Evolutionary conservation across 2,329 filamentous ascomycete genomes (phyloP).

Genomic region (Zymoseptoria ardabiliae): DNA sequence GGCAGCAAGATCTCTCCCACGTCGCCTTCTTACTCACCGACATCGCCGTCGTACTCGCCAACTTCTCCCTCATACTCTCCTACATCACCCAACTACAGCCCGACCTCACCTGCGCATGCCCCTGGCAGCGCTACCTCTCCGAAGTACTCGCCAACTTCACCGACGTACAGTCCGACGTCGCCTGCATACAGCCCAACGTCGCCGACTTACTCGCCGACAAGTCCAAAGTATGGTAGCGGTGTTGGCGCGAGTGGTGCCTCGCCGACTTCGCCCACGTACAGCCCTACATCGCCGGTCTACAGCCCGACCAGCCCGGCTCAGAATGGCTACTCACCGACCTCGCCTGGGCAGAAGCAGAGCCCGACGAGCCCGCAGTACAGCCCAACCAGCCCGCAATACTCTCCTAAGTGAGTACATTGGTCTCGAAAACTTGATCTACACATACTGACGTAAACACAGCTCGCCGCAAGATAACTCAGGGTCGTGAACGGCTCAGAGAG

Average conservation of each 20-base stretch:
- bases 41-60: conserved; percentile 58
- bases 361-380: conserved; percentile 29
- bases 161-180: conserved; percentile 46
- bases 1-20: conserved; percentile 35
- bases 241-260: conserved; percentile 38
- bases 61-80: conserved; percentile 66
- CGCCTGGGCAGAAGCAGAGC: conserved; percentile 14
- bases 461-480: conserved; percentile 22
- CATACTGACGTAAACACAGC: conserved; percentile 11
- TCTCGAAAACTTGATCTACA: neutral
- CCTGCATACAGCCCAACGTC: conserved; percentile 56
- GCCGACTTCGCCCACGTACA: conserved; percentile 46
- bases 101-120: conserved; percentile 30
- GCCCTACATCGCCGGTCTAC: conserved; percentile 44
- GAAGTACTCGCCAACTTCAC: conserved; percentile 44
- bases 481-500: neutral
- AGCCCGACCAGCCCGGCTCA: conserved; percentile 26
- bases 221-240: conserved; percentile 23
- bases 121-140: conserved; percentile 42
- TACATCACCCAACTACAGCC: conserved; percentile 45
- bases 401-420: conserved; percentile 38
- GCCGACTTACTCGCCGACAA: conserved; percentile 47
- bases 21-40: conserved; percentile 65
- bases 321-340: conserved; percentile 27
- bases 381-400: conserved; percentile 46